Evolutionary conservation across 2,329 filamentous ascomycete genomes (phyloP), one percentile per base, ranked within the genome.

Genomic region (Lecanicillium sp.): DNA sequence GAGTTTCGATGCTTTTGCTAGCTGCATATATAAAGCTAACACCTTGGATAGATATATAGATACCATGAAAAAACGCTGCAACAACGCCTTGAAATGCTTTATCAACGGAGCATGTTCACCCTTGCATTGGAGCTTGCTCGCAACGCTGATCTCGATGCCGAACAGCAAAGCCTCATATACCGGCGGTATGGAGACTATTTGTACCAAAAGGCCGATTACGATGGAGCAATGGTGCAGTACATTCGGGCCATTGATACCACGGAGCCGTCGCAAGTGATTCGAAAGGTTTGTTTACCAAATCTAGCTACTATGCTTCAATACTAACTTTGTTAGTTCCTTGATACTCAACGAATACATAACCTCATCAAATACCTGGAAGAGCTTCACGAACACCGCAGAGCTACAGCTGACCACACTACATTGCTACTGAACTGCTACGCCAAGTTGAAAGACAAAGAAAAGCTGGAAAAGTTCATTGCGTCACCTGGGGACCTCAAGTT

Each of bases 191-290:
- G 90, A 11, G 92, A 98, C 56, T 85, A 90, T 52, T 63, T 96
- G 4, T 96, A 98, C 53, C 86, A 94, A 48, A 95, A 94, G 53
- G 87, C 85, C 4, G 89, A 95, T 54, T 98, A 90, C 54, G 92
- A 98, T 54, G 92, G 85, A 6, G 89, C 94, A n/a, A 98, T 98
- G 94, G 83, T 94, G 51, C 92, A 96, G 58, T 98, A 98, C 55
- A 79, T 98, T 45, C 84, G 87, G 50, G 90, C 94, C 0, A 95
- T 98, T 43, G 89, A 95, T 55, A 92, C 86, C 43, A 96, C 90
- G 0, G 90, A 96, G 52, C 90, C 90, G 6, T 95, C 90, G 2
- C 90, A 95, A 54, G 87, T 96, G 33, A 95, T 96, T 53, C 77
- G 90, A 51, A 95, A 95, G 67, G 83, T 85, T 54, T 37, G 51